phyloP scores from a whole-genome alignment of 805 yeast genomes.

The Pichia scutulata region DNA sequence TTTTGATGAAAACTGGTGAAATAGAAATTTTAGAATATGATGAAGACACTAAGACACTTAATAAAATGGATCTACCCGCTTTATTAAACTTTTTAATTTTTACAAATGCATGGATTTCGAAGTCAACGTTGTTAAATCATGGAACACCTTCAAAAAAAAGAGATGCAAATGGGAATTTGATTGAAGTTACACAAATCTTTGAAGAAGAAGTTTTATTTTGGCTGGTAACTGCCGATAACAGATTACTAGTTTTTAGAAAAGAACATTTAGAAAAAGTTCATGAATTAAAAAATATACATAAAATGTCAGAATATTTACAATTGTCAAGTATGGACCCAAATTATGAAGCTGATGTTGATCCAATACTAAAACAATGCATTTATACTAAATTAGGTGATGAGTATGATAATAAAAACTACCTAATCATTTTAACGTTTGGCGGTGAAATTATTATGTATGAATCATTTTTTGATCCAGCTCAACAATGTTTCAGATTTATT shows the following conservation, averaged over 20 bases:
- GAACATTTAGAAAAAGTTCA: conserved; percentile 46
- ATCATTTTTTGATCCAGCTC: conserved; percentile 35
- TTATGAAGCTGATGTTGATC: conserved; percentile 54
- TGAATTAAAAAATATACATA: conserved; percentile 43
- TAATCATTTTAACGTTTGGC: conserved; percentile 69
- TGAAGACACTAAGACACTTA: conserved; percentile 16
- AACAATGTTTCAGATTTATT: conserved; percentile 33
- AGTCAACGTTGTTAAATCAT: conserved; percentile 39
- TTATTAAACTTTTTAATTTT: conserved; percentile 37
- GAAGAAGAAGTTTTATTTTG: conserved; percentile 43
- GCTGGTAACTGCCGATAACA: conserved; percentile 70
- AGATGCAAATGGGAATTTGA: conserved; percentile 17
- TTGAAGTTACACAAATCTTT: conserved; percentile 16
- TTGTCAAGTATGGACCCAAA: conserved; percentile 43
- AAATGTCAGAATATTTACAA: conserved; percentile 36
- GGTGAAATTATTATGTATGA: conserved; percentile 72
- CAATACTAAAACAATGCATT: conserved; percentile 63
- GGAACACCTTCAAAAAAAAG: conserved; percentile 29
- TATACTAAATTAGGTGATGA: conserved; percentile 58
- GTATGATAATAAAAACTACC: conserved; percentile 45
- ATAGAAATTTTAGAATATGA: conserved; percentile 45
- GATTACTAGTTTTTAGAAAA: conserved; percentile 56
- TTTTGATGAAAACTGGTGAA: conserved; percentile 65
- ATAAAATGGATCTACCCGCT: conserved; percentile 28
- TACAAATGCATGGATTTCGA: conserved; percentile 60